Conservation (phyloP, 148 eudicot genomes). For the Polygonum maritimum region DNA sequence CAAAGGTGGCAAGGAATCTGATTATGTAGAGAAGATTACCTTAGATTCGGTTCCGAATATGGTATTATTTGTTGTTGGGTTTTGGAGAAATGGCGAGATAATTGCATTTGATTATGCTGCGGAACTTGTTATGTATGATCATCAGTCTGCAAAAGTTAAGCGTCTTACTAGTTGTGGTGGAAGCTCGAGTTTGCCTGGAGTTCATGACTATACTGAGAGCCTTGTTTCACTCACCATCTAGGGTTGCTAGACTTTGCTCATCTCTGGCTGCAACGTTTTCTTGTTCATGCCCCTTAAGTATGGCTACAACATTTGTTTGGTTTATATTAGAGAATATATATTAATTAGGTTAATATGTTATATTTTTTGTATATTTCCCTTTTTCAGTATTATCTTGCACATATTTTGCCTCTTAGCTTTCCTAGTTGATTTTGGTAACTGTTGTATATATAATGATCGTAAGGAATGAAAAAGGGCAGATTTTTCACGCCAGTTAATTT, state of each 20-base stretch:
- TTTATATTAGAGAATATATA: too few relatives aligned
- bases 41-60: background rate
- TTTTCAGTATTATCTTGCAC: too few relatives aligned
- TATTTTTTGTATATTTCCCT: too few relatives aligned
- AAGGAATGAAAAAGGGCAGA: too few relatives aligned
- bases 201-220: constrained; percentile 16
- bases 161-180: constrained; percentile 6
- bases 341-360: too few relatives aligned
- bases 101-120: constrained; percentile 2
- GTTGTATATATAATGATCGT: too few relatives aligned
- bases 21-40: constrained; percentile 11
- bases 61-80: constrained; percentile 7
- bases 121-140: constrained; percentile 11
- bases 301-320: too few relatives aligned
- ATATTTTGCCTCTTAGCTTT: too few relatives aligned
- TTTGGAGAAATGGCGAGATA: constrained; percentile 12
- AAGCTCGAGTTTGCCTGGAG: constrained; percentile 7
- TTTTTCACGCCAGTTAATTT: too few relatives aligned
- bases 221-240: constrained; percentile 11
- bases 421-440: too few relatives aligned
- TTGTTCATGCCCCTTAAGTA: too few relatives aligned
- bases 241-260: background rate
- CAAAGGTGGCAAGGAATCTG: background rate
- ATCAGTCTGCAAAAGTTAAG: background rate
- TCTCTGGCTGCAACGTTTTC: too few relatives aligned